Percentiles rank a stretch among this genome's conserved stretches.
These are phyloP conservation scores for Vicia sativa DNA, from an alignment of 306 rosid species.

Conservation along the genomic window DNA sequence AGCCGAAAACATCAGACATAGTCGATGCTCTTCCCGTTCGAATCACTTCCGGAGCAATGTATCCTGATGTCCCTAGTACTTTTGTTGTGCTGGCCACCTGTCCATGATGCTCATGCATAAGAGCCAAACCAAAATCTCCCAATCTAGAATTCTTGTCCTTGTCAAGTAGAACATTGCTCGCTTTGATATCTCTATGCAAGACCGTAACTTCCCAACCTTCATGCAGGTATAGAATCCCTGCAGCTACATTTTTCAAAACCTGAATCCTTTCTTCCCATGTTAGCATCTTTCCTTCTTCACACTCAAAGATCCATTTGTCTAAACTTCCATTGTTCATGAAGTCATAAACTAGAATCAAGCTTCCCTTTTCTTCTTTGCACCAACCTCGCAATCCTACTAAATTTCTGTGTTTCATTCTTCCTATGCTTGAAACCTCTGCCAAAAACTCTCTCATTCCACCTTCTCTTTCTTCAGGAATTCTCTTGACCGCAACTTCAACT, in stretches of 20 bases:
- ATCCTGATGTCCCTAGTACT: constrained; percentile 67
- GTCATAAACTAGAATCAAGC: constrained; percentile 63
- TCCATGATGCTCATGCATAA: constrained; percentile 53
- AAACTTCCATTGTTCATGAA: constrained; percentile 72
- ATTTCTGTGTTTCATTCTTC: constrained; percentile 70
- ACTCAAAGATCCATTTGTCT: constrained; percentile 62
- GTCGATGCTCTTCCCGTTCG: constrained; percentile 51
- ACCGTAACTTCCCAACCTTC: constrained; percentile 79
- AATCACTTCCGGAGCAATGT: constrained; percentile 66
- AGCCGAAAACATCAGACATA: constrained; percentile 60
- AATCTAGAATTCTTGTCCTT: constrained; percentile 66
- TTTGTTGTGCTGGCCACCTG: constrained; percentile 47
- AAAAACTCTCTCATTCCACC: constrained; percentile 64
- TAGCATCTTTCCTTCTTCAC: constrained; percentile 43
- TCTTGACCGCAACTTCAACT: constrained; percentile 60
- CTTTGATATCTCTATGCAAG: constrained; percentile 69
- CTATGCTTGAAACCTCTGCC: constrained; percentile 70
- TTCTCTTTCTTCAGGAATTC: constrained; percentile 51
- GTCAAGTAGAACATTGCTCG: constrained; percentile 67
- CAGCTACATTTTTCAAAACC: constrained; percentile 61
- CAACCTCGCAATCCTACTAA: constrained; percentile 67
- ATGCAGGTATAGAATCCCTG: constrained; percentile 61
- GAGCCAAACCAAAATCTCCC: constrained; percentile 70
- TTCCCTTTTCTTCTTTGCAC: constrained; percentile 63
- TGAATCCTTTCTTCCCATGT: constrained; percentile 60